Percentiles rank a stretch among this genome's conserved stretches.
phyloP scores from a whole-genome alignment of 208 protist species.

The Phytomonas sp. region DNA sequence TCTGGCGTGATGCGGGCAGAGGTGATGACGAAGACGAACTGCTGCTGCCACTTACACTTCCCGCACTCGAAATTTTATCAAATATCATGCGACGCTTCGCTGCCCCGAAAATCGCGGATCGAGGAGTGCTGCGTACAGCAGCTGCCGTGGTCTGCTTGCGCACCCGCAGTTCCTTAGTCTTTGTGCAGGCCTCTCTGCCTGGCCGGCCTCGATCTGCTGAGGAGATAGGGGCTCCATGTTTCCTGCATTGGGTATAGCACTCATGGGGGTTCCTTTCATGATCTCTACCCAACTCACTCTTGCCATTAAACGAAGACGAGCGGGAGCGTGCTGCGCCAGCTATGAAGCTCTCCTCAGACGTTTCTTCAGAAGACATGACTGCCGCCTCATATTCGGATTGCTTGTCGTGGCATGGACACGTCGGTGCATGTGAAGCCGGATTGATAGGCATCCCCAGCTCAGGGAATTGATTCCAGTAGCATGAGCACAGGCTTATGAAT shows the following conservation, averaged over 20 bases:
- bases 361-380: not conserved
- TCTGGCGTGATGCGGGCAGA: not conserved
- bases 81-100: constrained; percentile 27
- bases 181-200: not conserved
- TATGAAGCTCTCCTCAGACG: not conserved
- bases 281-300: not conserved
- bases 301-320: not conserved
- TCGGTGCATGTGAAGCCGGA: constrained; percentile 49
- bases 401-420: constrained; percentile 42
- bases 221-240: not conserved
- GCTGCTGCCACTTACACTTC: not conserved
- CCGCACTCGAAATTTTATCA: constrained; percentile 8
- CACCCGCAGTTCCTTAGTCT: not conserved
- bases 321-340: not conserved
- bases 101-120: constrained; percentile 31
- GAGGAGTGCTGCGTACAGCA: not conserved
- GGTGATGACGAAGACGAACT: not conserved
- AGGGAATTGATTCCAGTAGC: constrained; percentile 35
- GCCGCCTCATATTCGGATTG: constrained; percentile 18
- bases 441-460: constrained; percentile 58
- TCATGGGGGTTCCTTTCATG: not conserved
- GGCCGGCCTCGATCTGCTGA: not conserved
- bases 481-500: constrained; percentile 21
- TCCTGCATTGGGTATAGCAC: not conserved
- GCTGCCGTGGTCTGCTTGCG: not conserved